Evolutionary conservation across 768 basidiomycete species (phyloP).

Genomic region (Amanita polypyramis): DNA sequence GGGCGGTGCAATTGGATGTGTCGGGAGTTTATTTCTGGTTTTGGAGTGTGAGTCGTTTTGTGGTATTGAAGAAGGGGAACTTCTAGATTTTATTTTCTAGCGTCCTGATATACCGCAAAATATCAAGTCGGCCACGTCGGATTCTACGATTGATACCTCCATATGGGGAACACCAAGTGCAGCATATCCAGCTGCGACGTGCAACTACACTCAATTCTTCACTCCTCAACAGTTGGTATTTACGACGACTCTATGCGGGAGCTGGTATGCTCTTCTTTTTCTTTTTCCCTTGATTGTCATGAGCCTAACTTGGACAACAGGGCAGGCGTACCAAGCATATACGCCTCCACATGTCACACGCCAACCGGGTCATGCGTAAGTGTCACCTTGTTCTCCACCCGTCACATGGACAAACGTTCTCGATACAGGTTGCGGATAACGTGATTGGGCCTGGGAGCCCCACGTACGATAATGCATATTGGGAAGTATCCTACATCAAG

Average conservation of each 20-base stretch:
- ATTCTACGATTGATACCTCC: conserved; percentile 29
- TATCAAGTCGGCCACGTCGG: conserved; percentile 23
- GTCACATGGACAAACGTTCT: too few species aligned
- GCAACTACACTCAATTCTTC: conserved; percentile 46
- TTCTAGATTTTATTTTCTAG: conserved; percentile 15
- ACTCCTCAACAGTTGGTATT: conserved; percentile 57
- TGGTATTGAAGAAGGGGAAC: not conserved
- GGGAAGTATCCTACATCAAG: conserved; percentile 49
- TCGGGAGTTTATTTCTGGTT: conserved; percentile 32
- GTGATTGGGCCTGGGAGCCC: conserved; percentile 34
- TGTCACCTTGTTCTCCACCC: too few species aligned
- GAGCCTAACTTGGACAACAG: conserved; percentile 11
- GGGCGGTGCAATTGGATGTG: conserved; percentile 60
- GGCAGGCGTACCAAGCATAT: conserved; percentile 34
- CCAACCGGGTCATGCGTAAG: conserved; percentile 28
- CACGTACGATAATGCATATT: conserved; percentile 42
- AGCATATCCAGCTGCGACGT: conserved; percentile 46
- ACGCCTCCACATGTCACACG: conserved; percentile 31
- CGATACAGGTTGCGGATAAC: conserved; percentile 26
- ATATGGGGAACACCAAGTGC: conserved; percentile 53
- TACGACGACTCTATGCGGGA: conserved; percentile 58
- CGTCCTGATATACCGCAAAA: conserved; percentile 31
- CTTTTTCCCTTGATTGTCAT: not conserved
- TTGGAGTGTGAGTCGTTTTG: conserved; percentile 27
- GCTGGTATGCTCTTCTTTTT: conserved; percentile 18